A percentile compares a stretch with the other conserved stretches of the same genome.
Conservation (phyloP, 495 filamentous ascomycete genomes). For the Penicilliopsis zonata region DNA sequence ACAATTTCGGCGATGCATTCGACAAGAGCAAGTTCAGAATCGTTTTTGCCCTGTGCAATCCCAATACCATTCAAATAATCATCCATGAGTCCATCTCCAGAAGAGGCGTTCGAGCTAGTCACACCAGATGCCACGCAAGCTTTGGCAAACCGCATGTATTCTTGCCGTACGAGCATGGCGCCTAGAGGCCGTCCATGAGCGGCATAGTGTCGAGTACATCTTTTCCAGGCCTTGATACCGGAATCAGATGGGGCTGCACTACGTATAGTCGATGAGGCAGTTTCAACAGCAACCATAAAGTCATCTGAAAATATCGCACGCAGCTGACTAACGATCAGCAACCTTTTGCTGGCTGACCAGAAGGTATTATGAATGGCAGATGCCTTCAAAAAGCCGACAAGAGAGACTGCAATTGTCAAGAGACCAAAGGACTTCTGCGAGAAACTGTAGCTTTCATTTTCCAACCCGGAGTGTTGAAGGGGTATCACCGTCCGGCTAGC, state of each 20-base stretch:
- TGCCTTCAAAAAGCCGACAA: conserved; percentile 81
- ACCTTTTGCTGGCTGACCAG: conserved; percentile 60
- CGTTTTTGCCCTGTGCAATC: conserved; percentile 36
- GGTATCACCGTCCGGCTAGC: conserved; percentile 30
- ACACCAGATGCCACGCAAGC: conserved; percentile 62
- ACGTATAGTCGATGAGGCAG: conserved; percentile 76
- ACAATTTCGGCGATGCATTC: conserved; percentile 65
- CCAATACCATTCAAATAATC: conserved; percentile 48
- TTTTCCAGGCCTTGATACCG: conserved; percentile 64
- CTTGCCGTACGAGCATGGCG: conserved; percentile 82
- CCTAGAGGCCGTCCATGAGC: conserved; percentile 67
- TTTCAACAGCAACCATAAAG: conserved; percentile 75
- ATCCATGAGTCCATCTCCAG: conserved; percentile 56
- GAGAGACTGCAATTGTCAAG: conserved; percentile 63
- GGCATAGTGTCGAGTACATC: conserved; percentile 71
- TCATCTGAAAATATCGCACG: conserved; percentile 65
- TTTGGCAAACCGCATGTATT: conserved; percentile 73
- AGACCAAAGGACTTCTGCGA: conserved; percentile 53
- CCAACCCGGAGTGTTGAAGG: conserved; percentile 24
- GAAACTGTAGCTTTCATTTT: conserved; percentile 35
- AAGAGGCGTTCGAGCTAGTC: conserved; percentile 44
- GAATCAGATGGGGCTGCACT: conserved; percentile 36
- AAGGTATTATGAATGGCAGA: conserved; percentile 63
- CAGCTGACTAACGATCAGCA: conserved; percentile 55
- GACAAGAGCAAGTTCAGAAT: conserved; percentile 33